Evolutionary conservation across 441 rosid genomes (phyloP), one percentile per base, ranked within the genome.

Genomic region (Populus hybrid): DNA sequence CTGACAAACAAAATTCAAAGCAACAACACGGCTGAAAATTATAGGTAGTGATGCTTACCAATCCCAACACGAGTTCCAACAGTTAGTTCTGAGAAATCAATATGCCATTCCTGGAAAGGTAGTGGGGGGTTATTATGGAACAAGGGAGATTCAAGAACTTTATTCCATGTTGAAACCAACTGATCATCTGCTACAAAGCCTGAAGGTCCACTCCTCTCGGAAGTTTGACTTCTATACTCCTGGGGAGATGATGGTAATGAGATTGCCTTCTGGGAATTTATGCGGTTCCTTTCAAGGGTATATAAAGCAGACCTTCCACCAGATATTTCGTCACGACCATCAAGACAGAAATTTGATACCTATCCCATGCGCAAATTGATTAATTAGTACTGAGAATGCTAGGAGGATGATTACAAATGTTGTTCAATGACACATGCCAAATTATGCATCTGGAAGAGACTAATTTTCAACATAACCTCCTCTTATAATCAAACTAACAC

Each of bases 51-150:
- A 34, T 30, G 74, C 87, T 89, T 89, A 97, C 99, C 99, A 72
- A 95, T 97, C 64, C 99, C 99, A 79, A 97, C 99, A 74, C 99
- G 99, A 82, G 94, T 91, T 69, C 98, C 97, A 78, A 97, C 97
- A 0, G 92, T 90, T 82, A 97, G 74, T 79, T 97, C 99, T 12
- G 98, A 91, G 85, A 90, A 97, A 85, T 93, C 96, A 82, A 97
- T 97, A 81, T 90, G 90, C 99, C 99, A 97, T 80, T 93, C 99
- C 73, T 89, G 90, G 77, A 84, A 97, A 61, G 98, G 90, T 78
- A 97, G 82, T 66, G 93, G 83, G 67, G 95, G 95, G 75, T 87
- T 91, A 82, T 88, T 88, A 50, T 90, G 86, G 87, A 92, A 94
- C 94, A 89, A 81, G 57, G 90, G 93, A 87, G 99, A 97, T 84